Percentiles rank a stretch among this genome's conserved stretches.
phyloP scores from a whole-genome alignment of 1,284 basidiomycete species.

The Caloboletus firmus region DNA sequence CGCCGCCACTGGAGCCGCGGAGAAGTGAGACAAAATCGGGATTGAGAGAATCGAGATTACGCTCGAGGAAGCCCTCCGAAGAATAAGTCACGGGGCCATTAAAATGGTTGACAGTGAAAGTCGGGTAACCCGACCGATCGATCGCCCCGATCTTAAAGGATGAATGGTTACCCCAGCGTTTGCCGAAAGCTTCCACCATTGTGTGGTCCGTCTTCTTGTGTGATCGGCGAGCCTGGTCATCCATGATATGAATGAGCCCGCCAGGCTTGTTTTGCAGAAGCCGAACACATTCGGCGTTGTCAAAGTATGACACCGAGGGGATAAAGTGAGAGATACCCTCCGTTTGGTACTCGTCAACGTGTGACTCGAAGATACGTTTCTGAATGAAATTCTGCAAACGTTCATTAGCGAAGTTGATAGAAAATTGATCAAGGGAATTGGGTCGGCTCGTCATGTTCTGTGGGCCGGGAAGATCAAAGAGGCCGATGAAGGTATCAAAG shows the following conservation, averaged over 20 bases:
- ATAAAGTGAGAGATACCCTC: constrained; percentile 80
- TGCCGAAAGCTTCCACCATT: constrained; percentile 93
- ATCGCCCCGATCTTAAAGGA: constrained; percentile 81
- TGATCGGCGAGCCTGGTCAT: constrained; percentile 86
- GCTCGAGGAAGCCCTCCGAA: constrained; percentile 84
- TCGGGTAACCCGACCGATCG: constrained; percentile 79
- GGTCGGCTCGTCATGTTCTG: constrained; percentile 82
- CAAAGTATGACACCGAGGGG: constrained; percentile 81
- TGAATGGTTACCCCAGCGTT: constrained; percentile 92
- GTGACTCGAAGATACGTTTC: constrained; percentile 75
- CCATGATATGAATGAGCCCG: constrained; percentile 95
- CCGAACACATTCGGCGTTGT: constrained; percentile 88
- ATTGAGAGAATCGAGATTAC: constrained; percentile 87
- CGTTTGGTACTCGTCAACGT: constrained; percentile 77
- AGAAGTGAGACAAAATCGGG: constrained; percentile 92
- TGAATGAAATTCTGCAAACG: constrained; percentile 85
- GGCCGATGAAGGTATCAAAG: constrained; percentile 89
- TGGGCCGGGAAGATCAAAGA: constrained; percentile 94
- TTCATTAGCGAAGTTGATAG: constrained; percentile 92
- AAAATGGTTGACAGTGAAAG: constrained; percentile 93
- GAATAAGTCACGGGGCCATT: constrained; percentile 92
- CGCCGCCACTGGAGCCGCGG: constrained; percentile 52
- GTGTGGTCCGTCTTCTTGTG: constrained; percentile 92
- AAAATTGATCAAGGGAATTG: constrained; percentile 95
- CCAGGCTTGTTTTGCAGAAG: constrained; percentile 87